Percentiles rank a stretch among this genome's conserved stretches.
Conservation (phyloP, 371 early-diverging fungal species). For the Mortierella sp. region DNA sequence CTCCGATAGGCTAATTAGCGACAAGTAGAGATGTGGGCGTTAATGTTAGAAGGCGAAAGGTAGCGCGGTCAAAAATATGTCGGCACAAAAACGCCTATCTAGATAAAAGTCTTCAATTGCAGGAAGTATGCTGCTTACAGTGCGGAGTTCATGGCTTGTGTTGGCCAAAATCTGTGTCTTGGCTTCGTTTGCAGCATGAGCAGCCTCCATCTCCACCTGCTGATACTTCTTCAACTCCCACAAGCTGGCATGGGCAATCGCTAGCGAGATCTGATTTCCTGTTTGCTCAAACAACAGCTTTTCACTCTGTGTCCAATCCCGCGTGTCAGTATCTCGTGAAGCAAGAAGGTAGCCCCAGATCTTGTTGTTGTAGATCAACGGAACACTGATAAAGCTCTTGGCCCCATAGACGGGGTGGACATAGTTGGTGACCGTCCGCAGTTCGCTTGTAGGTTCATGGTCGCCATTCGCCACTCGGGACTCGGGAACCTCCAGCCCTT, state of each 20-base stretch:
- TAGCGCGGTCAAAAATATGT: background rate
- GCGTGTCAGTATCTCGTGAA: slow-evolving; percentile 38
- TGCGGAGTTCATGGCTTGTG: slow-evolving; percentile 57
- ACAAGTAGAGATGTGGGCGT: background rate
- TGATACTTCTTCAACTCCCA: slow-evolving; percentile 57
- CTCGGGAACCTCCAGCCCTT: slow-evolving; percentile 39
- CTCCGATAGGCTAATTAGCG: slow-evolving; percentile 42
- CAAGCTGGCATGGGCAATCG: slow-evolving; percentile 56
- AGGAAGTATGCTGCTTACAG: slow-evolving; percentile 36
- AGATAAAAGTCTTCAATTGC: background rate
- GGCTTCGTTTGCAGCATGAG: slow-evolving; percentile 59
- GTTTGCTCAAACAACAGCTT: slow-evolving; percentile 58
- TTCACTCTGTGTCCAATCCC: slow-evolving; percentile 56
- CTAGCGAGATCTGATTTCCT: slow-evolving; percentile 59
- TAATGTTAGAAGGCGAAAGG: background rate
- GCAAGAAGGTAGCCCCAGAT: slow-evolving; percentile 54
- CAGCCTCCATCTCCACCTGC: slow-evolving; percentile 61
- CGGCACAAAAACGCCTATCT: background rate
- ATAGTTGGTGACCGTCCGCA: slow-evolving; percentile 33
- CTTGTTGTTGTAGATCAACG: slow-evolving; percentile 44
- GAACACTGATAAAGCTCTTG: slow-evolving; percentile 49
- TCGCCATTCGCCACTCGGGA: slow-evolving; percentile 12
- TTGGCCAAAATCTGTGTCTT: slow-evolving; percentile 61
- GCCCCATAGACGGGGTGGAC: slow-evolving; percentile 38
- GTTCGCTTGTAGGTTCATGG: slow-evolving; percentile 27